A percentile compares a stretch with the other conserved stretches of the same genome.
phyloP scores from a whole-genome alignment of 1,284 basidiomycete species.

The Sphagnurus paluster region DNA sequence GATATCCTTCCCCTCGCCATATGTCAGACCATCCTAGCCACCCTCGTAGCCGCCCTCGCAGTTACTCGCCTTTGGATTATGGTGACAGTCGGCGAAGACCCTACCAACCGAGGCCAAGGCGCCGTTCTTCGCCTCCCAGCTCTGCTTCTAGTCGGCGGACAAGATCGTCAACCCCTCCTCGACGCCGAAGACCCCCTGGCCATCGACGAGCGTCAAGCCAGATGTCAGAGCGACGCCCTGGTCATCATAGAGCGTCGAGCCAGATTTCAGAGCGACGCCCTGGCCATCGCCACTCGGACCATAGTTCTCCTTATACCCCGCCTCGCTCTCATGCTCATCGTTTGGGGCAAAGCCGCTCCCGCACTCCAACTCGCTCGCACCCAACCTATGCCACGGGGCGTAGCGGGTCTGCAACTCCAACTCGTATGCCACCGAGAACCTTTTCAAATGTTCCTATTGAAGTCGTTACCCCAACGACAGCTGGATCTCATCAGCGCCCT shows the following conservation, averaged over 20 bases:
- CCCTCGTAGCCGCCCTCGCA: conserved; percentile 23
- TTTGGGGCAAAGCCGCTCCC: too few relatives aligned
- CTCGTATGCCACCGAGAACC: background rate
- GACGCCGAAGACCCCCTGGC: background rate
- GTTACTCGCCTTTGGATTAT: conserved; percentile 23
- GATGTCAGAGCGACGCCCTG: background rate
- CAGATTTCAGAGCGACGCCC: background rate
- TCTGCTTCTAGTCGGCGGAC: conserved; percentile 8
- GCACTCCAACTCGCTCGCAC: conserved; percentile 9
- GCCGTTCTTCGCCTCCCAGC: conserved; percentile 2
- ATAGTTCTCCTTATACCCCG: too few relatives aligned
- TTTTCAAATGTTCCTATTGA: conserved; percentile 10
- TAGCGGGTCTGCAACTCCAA: conserved; percentile 5
- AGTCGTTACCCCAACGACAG: conserved; percentile 15
- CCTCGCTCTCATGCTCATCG: too few relatives aligned
- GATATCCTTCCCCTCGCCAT: background rate
- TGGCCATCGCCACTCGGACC: too few relatives aligned
- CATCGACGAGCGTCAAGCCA: conserved; percentile 10
- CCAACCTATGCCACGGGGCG: background rate
- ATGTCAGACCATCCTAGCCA: background rate
- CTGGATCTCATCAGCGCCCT: conserved; percentile 6
- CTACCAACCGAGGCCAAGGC: background rate
- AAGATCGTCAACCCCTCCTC: conserved; percentile 5
- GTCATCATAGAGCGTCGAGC: conserved; percentile 10
- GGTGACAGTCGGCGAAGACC: background rate